Percentiles rank a stretch among this genome's conserved stretches.
Conservation (phyloP, 129 eudicot genomes). For the Mikania micrantha region DNA sequence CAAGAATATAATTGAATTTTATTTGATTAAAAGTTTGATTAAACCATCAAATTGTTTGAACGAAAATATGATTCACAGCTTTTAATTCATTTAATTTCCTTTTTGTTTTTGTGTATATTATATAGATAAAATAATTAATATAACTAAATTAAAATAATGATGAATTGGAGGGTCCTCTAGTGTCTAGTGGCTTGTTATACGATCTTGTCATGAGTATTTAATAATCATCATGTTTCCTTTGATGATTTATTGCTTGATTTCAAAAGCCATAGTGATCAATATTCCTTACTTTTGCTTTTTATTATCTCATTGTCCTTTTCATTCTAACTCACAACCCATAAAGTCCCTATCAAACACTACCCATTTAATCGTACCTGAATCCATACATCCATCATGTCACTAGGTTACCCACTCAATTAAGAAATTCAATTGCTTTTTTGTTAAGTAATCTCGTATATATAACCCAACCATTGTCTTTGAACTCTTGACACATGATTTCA, state of each 20-base stretch:
- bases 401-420: constrained; percentile 27
- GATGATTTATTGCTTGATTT: constrained; percentile 23
- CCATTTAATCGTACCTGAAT: constrained; percentile 21
- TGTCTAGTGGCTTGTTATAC: constrained; percentile 15
- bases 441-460: constrained; percentile 18
- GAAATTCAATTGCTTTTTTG: constrained; percentile 16
- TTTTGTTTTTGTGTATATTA: too few species aligned
- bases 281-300: constrained; percentile 19
- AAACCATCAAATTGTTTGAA: too few species aligned
- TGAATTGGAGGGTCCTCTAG: constrained; percentile 17
- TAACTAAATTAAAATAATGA: too few species aligned
- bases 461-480: constrained; percentile 8
- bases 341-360: constrained; percentile 18
- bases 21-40: too few species aligned
- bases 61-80: too few species aligned
- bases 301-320: constrained; percentile 16
- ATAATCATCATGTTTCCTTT: constrained; percentile 26
- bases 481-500: constrained; percentile 1
- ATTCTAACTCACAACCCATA: constrained; percentile 26
- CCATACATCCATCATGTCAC: constrained; percentile 19
- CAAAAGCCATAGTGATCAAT: constrained; percentile 24
- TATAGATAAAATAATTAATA: too few species aligned
- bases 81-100: too few species aligned
- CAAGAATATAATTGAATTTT: too few species aligned
- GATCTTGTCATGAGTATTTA: constrained; percentile 15